Base-by-base conservation (phyloP, 805 yeast genomes). In the Hyphopichia homilentoma region DNA sequence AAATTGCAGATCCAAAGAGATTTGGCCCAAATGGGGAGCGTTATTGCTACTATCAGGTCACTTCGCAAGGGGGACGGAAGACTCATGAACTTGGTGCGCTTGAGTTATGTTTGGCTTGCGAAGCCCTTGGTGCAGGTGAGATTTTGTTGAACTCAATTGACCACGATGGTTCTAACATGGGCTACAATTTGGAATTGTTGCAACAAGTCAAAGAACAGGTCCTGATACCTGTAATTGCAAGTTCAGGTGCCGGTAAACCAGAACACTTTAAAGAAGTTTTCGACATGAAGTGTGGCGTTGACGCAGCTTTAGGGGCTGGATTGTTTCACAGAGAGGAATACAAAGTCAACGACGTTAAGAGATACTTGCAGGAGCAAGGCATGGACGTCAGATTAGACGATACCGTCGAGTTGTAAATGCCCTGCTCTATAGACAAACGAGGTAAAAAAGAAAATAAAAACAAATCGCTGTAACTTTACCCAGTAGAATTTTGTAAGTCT, bases 301-400 rank as follows among this genome's bases (percentile, higher is more conserved):
- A 93, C 62, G 99, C 99, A 26, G 97, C 98, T 12, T 70, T 93
- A 25, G 99, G 98, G 23, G 99, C 99, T 4, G 99, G 99, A 27
- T 83, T 93, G 81, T 93, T 93, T 70, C 99, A 93, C 66, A 73
- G 98, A 54, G 89, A 85, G 15, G 97, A 90, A 50, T 93, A 83
- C 59, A 79, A 86, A 8, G 97, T 93, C 12, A 71, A 74, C 30
- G 80, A 88, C 30, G 96, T 93, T 27, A 93, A 93, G 59, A 55
- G 71, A 18, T 79, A 73, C 44, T 70, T 90, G 54, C 59, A 68
- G 28, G 56, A 71, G 11, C 85, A 83, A 0, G 44, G 47, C 7
- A 70, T 86, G 52, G 76, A 76, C 39, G 95, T 86, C n/a, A 75
- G 96, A 57, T 65, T 81, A 40, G 89, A 82, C 17, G 55, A 45